Evolutionary conservation across 805 yeast species (phyloP).

Genomic region (Kuraishia hungarica): DNA sequence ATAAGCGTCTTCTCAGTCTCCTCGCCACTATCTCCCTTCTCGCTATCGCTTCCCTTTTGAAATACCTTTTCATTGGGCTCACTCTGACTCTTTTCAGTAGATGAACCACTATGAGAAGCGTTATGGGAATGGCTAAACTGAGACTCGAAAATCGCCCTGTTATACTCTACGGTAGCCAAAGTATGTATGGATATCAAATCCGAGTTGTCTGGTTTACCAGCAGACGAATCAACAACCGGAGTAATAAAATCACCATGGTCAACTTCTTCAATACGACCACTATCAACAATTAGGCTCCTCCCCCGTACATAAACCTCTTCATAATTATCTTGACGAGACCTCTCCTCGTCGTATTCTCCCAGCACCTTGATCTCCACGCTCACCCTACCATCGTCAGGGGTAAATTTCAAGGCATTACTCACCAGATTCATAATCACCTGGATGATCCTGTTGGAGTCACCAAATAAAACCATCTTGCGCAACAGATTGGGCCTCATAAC

Average conservation of each 20-base stretch:
- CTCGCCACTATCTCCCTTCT: conserved; percentile 2
- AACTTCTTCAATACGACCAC: background rate
- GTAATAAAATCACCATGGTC: background rate
- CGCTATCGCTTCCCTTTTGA: conserved; percentile 12
- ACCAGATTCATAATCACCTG: conserved; percentile 92
- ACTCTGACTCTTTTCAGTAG: background rate
- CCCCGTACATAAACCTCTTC: conserved; percentile 35
- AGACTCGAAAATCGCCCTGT: conserved; percentile 32
- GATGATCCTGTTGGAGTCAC: conserved; percentile 84
- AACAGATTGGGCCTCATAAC: conserved; percentile 50
- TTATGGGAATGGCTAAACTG: conserved; percentile 14
- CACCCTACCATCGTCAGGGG: conserved; percentile 83
- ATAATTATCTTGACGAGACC: conserved; percentile 32
- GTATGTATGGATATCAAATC: conserved; percentile 18
- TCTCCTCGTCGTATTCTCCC: conserved; percentile 60
- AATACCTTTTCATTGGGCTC: conserved; percentile 2
- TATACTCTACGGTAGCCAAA: conserved; percentile 22
- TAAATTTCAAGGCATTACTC: conserved; percentile 84
- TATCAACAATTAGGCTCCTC: background rate
- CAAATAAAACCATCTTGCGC: conserved; percentile 61
- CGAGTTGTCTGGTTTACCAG: background rate
- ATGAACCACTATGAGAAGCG: background rate
- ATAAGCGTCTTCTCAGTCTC: background rate
- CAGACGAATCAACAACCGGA: background rate
- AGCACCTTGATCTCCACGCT: conserved; percentile 51